phyloP scores from a whole-genome alignment of 805 yeast species.

The Priceomyces fermenticarens region DNA sequence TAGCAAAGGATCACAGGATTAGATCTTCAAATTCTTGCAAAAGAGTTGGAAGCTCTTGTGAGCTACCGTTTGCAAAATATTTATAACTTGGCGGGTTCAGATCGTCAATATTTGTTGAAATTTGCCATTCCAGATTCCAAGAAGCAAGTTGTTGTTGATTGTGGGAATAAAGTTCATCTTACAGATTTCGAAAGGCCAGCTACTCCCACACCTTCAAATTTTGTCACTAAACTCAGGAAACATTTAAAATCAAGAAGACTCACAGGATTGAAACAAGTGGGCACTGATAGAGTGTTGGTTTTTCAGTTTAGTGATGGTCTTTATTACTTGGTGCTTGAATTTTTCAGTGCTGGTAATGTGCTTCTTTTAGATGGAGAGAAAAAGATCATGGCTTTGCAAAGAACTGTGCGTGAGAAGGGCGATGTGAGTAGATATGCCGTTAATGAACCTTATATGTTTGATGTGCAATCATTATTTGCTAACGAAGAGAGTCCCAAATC shows the following conservation, averaged over 20 bases:
- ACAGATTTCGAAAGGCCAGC: conserved; percentile 81
- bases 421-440: conserved; percentile 66
- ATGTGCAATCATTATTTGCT: conserved; percentile 50
- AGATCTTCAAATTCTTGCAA: conserved; percentile 69
- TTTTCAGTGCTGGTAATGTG: conserved; percentile 93
- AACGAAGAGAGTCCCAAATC: conserved; percentile 5
- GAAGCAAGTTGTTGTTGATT: conserved; percentile 70
- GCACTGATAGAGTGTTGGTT: conserved; percentile 79
- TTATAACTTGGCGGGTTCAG: conserved; percentile 71
- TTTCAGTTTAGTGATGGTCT: conserved; percentile 81
- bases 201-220: conserved; percentile 78
- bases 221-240: conserved; percentile 82
- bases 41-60: conserved; percentile 59
- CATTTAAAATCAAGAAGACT: conserved; percentile 79
- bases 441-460: conserved; percentile 66
- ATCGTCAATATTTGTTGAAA: conserved; percentile 72
- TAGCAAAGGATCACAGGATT: conserved; percentile 85
- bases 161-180: conserved; percentile 77
- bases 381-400: conserved; percentile 69
- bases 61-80: conserved; percentile 79
- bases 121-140: conserved; percentile 84
- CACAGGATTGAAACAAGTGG: conserved; percentile 68
- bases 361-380: conserved; percentile 67
- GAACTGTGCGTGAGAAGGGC: conserved; percentile 74
- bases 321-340: conserved; percentile 77